Percentiles rank a stretch among this genome's conserved stretches.
Conservation (phyloP, 257 asterid species). For the Nicotiana sylvestris region DNA sequence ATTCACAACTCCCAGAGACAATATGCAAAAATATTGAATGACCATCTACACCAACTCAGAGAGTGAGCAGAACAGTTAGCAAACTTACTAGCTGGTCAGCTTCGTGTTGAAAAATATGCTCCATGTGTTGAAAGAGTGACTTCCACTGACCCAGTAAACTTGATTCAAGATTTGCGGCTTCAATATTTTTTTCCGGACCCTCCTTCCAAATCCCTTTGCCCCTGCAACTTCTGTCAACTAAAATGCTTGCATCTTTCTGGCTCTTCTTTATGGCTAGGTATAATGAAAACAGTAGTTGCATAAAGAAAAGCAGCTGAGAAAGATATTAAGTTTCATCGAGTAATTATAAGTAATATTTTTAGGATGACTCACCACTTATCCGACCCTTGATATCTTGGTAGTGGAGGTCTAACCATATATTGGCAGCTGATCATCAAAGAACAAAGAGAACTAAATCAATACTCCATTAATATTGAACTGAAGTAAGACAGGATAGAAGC, state of each 20-base stretch:
- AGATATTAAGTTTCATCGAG: neutral
- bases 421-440: conserved; percentile 50
- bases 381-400: conserved; percentile 78
- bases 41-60: neutral
- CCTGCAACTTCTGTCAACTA: conserved; percentile 61
- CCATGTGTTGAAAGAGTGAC: conserved; percentile 66
- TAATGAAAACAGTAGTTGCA: neutral
- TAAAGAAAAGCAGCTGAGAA: neutral
- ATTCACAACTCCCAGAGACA: neutral
- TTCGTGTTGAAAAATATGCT: conserved; percentile 50
- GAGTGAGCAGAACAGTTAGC: neutral
- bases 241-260: conserved; percentile 67
- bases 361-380: conserved; percentile 47
- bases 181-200: conserved; percentile 26
- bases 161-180: conserved; percentile 40
- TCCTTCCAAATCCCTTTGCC: conserved; percentile 30
- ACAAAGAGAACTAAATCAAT: conserved; percentile 11
- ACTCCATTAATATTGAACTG: conserved; percentile 9
- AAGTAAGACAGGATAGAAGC: neutral
- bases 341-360: neutral
- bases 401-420: conserved; percentile 80
- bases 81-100: conserved; percentile 62
- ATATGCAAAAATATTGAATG: neutral
- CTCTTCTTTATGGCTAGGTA: conserved; percentile 56
- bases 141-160: conserved; percentile 66